A percentile compares a stretch with the other conserved stretches of the same genome.
Conservation (phyloP, 2,329 filamentous ascomycete genomes). For the Aureobasidium sp. region DNA sequence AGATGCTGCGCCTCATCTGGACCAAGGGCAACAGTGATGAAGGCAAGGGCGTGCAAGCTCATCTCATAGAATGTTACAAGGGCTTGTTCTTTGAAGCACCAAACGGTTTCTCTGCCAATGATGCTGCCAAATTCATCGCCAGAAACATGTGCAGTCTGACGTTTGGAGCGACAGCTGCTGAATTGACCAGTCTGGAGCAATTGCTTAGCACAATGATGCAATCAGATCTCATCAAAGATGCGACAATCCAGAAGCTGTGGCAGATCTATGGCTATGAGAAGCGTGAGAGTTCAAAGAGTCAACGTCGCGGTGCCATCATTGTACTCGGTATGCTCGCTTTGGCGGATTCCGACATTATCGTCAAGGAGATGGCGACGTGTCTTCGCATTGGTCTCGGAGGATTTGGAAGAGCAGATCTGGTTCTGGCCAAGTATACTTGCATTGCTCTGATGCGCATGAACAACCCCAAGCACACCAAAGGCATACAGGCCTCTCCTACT, state of each 20-base stretch:
- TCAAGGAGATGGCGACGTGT: conserved; percentile 93
- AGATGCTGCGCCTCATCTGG: conserved; percentile 97
- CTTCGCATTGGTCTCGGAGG: conserved; percentile 78
- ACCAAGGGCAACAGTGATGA: conserved; percentile 99
- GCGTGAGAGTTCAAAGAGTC: conserved; percentile 84
- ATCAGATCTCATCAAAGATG: conserved; percentile 73
- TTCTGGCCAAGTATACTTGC: conserved; percentile 90
- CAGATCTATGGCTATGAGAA: conserved; percentile 94
- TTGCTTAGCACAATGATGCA: conserved; percentile 97
- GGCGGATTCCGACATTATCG: conserved; percentile 84
- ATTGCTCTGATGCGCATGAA: conserved; percentile 88
- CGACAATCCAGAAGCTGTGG: conserved; percentile 89
- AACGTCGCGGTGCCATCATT: conserved; percentile 89
- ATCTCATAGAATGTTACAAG: conserved; percentile 95
- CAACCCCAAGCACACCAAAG: conserved; percentile 70
- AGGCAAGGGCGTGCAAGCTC: conserved; percentile 93
- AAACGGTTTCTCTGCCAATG: conserved; percentile 76
- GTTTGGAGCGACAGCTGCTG: conserved; percentile 88
- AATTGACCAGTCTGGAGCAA: conserved; percentile 91
- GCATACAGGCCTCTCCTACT: conserved; percentile 52
- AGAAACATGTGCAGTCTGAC: conserved; percentile 99
- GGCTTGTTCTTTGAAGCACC: conserved; percentile 94
- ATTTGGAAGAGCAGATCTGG: conserved; percentile 73
- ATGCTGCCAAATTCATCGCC: conserved; percentile 90
- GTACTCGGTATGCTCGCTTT: conserved; percentile 94